Percentiles rank a stretch among this genome's conserved stretches.
These are phyloP conservation scores for Vitis rupestris DNA, from an alignment of 164 flowering plant genomes.

Conservation along the genomic window DNA sequence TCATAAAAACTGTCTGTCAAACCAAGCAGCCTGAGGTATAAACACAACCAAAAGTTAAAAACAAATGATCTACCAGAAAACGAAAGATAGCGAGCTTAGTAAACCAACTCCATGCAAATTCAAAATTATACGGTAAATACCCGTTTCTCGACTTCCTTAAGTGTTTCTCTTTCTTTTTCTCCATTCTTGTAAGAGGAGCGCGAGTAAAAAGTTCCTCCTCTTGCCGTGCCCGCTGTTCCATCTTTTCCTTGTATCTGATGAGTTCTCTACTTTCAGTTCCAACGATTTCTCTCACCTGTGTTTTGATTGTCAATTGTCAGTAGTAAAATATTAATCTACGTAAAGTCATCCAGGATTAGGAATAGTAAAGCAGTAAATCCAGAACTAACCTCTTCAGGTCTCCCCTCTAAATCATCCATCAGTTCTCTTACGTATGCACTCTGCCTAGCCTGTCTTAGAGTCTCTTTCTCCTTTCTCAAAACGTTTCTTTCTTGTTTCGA, in stretches of 20 bases:
- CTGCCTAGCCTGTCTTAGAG: constrained; percentile 44
- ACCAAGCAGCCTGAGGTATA: constrained; percentile 55
- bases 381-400: constrained; percentile 85
- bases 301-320: constrained; percentile 1
- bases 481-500: constrained; percentile 66
- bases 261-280: constrained; percentile 73
- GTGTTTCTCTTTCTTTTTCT: constrained; percentile 67
- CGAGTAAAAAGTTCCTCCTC: constrained; percentile 89
- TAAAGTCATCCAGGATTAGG: background rate
- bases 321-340: background rate
- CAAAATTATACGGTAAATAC: constrained; percentile 23
- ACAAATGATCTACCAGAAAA: too few relatives aligned
- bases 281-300: constrained; percentile 56
- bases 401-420: constrained; percentile 69
- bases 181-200: constrained; percentile 69
- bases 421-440: constrained; percentile 56
- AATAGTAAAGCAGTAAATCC: background rate
- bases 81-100: too few relatives aligned
- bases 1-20: constrained; percentile 68
- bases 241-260: constrained; percentile 40
- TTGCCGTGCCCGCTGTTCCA: constrained; percentile 53
- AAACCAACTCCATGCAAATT: too few relatives aligned
- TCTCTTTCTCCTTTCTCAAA: constrained; percentile 52
- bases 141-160: constrained; percentile 78
- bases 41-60: too few relatives aligned